A percentile compares a stretch with the other conserved stretches of the same genome.
Evolutionary conservation across 306 rosid genomes (phyloP).

Genomic region (Hippophae rhamnoides): DNA sequence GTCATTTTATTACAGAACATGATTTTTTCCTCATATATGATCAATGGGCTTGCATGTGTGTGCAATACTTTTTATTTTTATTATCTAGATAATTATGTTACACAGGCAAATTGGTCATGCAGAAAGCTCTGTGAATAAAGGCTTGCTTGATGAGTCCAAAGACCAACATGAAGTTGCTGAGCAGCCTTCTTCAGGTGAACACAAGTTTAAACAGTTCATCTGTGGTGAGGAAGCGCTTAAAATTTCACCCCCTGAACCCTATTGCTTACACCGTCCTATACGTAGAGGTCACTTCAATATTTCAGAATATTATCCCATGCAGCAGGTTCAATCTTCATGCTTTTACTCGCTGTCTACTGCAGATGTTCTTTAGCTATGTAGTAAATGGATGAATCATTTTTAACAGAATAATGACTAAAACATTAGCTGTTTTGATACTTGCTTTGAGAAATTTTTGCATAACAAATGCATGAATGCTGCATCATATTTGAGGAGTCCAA

Average conservation of each 20-base stretch:
- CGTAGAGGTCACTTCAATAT: slow-evolving; percentile 92
- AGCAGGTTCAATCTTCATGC: slow-evolving; percentile 52
- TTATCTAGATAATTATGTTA: background rate
- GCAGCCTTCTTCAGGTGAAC: slow-evolving; percentile 30
- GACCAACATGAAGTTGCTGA: slow-evolving; percentile 39
- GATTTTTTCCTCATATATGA: too few relatives aligned
- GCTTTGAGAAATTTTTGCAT: background rate
- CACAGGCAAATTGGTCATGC: slow-evolving; percentile 18
- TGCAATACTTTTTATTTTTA: too few relatives aligned
- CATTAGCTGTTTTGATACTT: background rate
- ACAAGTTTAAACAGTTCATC: slow-evolving; percentile 45
- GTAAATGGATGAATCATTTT: background rate
- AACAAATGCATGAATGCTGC: background rate
- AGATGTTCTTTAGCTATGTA: background rate
- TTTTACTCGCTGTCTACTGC: slow-evolving; percentile 10
- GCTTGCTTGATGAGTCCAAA: slow-evolving; percentile 27
- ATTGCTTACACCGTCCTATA: slow-evolving; percentile 77
- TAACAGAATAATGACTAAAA: background rate
- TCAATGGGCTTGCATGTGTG: too few relatives aligned
- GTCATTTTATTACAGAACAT: too few relatives aligned
- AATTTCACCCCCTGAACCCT: slow-evolving; percentile 63
- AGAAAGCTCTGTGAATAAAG: slow-evolving; percentile 41
- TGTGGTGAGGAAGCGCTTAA: slow-evolving; percentile 85
- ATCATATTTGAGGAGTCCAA: background rate
- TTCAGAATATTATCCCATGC: slow-evolving; percentile 80